Evolutionary conservation across 2,329 filamentous ascomycete species (phyloP).

Genomic region (Fusarium marasasianum): DNA sequence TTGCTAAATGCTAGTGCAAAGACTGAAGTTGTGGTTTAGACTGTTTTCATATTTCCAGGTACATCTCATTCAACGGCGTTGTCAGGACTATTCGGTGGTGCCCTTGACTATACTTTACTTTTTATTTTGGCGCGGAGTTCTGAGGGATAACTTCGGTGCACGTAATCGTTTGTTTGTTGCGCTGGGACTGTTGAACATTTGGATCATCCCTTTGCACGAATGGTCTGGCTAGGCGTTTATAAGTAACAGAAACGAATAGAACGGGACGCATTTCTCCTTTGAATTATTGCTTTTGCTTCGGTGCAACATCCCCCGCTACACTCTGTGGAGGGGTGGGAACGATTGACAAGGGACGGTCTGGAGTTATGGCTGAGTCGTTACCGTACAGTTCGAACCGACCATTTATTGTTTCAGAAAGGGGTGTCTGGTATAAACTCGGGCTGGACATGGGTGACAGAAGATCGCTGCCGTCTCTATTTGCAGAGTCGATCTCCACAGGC

Average conservation of each 20-base stretch:
- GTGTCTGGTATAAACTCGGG: slow-evolving; percentile 33
- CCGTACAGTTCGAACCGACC: slow-evolving; percentile 58
- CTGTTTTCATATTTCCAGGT: not conserved
- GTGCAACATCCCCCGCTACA: slow-evolving; percentile 11
- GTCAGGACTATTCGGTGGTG: slow-evolving; percentile 20
- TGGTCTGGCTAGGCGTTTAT: slow-evolving; percentile 44
- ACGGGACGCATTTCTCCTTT: slow-evolving; percentile 10
- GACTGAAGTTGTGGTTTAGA: not conserved
- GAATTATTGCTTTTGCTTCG: slow-evolving; percentile 12
- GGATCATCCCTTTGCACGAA: slow-evolving; percentile 37
- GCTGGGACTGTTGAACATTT: slow-evolving; percentile 33
- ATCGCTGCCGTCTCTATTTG: slow-evolving; percentile 20
- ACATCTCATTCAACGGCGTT: slow-evolving; percentile 25
- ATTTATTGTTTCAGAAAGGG: slow-evolving; percentile 42
- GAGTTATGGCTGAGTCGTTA: slow-evolving; percentile 37
- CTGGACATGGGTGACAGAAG: slow-evolving; percentile 33
- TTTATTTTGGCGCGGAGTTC: slow-evolving; percentile 40
- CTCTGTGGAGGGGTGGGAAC: slow-evolving; percentile 40
- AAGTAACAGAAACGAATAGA: slow-evolving; percentile 38
- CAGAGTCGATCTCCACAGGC: slow-evolving; percentile 65
- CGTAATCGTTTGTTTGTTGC: slow-evolving; percentile 33
- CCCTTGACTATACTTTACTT: slow-evolving; percentile 10
- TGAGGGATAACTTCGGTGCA: slow-evolving; percentile 29
- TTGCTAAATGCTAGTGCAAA: slow-evolving; percentile 45
- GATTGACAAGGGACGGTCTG: slow-evolving; percentile 34